Base-by-base conservation (phyloP, 176 grass and related monocot species). In the Raddia guianensis region DNA sequence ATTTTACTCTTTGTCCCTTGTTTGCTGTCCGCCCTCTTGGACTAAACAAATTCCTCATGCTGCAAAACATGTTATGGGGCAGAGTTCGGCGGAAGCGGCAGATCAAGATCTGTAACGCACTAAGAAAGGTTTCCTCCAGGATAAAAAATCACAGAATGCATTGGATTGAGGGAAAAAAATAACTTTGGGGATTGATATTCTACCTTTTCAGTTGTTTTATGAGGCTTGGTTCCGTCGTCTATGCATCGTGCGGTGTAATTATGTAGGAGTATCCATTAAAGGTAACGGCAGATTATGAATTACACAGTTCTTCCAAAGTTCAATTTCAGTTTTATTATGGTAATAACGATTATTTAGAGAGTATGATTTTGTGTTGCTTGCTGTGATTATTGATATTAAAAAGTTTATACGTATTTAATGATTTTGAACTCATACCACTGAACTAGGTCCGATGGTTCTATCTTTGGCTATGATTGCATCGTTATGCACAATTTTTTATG, bases 51-150 rank as follows among this genome's bases (percentile, higher is more conserved):
- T 3, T 35, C 55, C 5, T 57, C n/a, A 8, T 46, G 48, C 19
- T 47, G 20, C n/a, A 59, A 37, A 55, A 65, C 48, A 73, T 82
- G 70, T 7, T n/a, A 55, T 68, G 11, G 18, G 32, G 65, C n/a
- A 55, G 42, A 68, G 34, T 9, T 80, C 5, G 12, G n/a, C 35
- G 2, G n/a, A 55, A 45, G 5, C 40, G 11, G 58, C 20, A 80
- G 64, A 58, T 19, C 18, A 67, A 68, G 54, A 32, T 63, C 60
- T 63, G 33, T 5, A 63, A 63, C 12, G 27, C 27, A 14, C 11
- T 35, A 5, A 63, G 32, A 34, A 63, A 6, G 34, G 59, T 34
- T 53, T 53, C 51, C 51, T 5, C 4, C 5, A 53, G 5, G 14
- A 52, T 15, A 5, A 52, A 52, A 14, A 0, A 52, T 52, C 6